Percentiles rank a stretch among this genome's conserved stretches.
phyloP scores from a whole-genome alignment of 2,329 filamentous ascomycete genomes.

The Arthrobotrys conoides region DNA sequence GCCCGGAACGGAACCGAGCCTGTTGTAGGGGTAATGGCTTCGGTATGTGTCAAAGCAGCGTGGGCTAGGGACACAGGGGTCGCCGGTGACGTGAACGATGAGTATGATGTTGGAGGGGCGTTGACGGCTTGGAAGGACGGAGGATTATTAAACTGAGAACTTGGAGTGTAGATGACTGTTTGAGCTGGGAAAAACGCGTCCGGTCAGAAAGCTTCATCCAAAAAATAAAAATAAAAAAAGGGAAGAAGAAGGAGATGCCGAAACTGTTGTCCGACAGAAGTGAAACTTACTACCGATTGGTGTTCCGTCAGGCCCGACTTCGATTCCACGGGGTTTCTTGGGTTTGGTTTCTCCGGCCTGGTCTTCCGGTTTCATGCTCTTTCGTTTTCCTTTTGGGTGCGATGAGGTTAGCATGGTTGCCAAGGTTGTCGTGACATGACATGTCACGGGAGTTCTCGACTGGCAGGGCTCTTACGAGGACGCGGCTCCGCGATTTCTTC shows the following conservation, averaged over 20 bases:
- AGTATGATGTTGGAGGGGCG: conserved; percentile 46
- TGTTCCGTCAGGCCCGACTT: conserved; percentile 41
- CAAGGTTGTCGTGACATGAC: conserved; percentile 37
- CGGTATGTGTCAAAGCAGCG: conserved; percentile 50
- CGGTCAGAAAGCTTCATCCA: conserved; percentile 23
- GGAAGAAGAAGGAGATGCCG: not conserved
- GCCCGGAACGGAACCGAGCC: conserved; percentile 52
- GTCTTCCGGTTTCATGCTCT: conserved; percentile 54
- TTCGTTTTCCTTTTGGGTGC: conserved; percentile 50
- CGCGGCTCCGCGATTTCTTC: conserved; percentile 61
- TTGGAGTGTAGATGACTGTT: conserved; percentile 56
- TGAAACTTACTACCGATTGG: conserved; percentile 45
- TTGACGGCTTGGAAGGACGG: conserved; percentile 58
- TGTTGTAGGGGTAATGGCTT: conserved; percentile 50
- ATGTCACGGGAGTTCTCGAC: conserved; percentile 60
- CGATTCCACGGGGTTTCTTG: conserved; percentile 52
- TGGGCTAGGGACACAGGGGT: conserved; percentile 53
- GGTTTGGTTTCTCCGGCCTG: conserved; percentile 41
- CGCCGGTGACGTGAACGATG: conserved; percentile 45
- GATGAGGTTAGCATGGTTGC: conserved; percentile 38
- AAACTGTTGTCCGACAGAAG: conserved; percentile 7
- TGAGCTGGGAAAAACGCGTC: conserved; percentile 40
- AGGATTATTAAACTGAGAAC: conserved; percentile 47
- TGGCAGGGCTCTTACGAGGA: conserved; percentile 55
- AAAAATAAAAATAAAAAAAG: not conserved